Base-by-base conservation (phyloP, 495 filamentous ascomycete genomes). In the Penicillium goetzii region DNA sequence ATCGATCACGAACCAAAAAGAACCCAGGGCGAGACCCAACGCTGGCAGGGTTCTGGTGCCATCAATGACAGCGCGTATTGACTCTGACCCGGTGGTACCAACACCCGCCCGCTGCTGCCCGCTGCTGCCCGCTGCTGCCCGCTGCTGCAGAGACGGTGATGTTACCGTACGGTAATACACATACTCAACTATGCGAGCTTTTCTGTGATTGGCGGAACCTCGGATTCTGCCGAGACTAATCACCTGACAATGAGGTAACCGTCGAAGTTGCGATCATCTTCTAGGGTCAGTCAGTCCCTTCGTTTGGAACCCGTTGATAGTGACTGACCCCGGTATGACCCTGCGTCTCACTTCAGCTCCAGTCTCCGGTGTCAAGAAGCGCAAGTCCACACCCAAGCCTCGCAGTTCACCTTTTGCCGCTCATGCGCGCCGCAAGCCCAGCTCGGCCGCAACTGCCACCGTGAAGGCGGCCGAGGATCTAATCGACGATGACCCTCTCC, bases 361-460 rank as follows among this genome's bases (percentile, higher is more conserved):
- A 43, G 73, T 80, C 10, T 71, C 80, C 59, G 80, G 80, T 50
- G 68, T 82, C 61, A 74, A 79, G 47, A 82, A 82, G 66, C 68
- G 70, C 64, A 72, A 76, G 49, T 26, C 69, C n/a, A 62, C 65
- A 0, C 52, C 69, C 12, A 68, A 61, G 40, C 49, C 74, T 30
- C 77, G 72, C 14, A 56, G 77, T 10, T 81, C 84, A 1, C 80
- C 84, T 1, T 86, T 87, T 61, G 77, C 85, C 38, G 64, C 78
- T 14, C 77, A 86, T 63, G 76, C 80, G 28, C 86, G 86, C 57
- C 86, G 82, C 57, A 90, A 90, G 69, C 79, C 85, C 0, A 70
- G 74, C 59, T 72, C 72, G 60, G 69, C 68, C 40, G 64, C 74
- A 56, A 62, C 74, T 56, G 63, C 56, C 60, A 68, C 68, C 69